Conservation (phyloP, 1,284 basidiomycete species). For the Pseudomicrostroma phylloplanum region DNA sequence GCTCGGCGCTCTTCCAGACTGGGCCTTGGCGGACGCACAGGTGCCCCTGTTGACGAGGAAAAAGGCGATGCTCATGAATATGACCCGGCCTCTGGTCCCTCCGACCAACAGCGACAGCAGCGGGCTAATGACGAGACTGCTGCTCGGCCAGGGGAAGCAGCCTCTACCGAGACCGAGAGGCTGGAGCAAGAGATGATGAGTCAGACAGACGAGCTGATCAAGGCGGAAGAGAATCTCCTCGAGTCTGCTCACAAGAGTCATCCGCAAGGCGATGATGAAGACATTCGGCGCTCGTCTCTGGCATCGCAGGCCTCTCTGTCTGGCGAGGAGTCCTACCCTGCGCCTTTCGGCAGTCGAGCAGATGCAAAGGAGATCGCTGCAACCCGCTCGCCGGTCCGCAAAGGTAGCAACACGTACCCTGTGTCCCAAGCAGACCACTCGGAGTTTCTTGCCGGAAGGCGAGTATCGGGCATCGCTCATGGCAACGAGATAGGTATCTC, state of each 20-base stretch:
- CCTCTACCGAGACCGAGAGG: conserved; percentile 16
- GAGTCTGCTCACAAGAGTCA: too few relatives aligned
- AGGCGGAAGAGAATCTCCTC: conserved; percentile 13
- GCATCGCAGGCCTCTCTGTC: background rate
- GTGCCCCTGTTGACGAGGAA: conserved; percentile 16
- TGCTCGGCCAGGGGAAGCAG: background rate
- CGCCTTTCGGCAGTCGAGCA: conserved; percentile 22
- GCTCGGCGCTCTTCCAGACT: conserved; percentile 10
- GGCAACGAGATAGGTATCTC: background rate
- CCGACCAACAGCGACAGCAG: conserved; percentile 16
- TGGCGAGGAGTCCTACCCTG: conserved; percentile 30
- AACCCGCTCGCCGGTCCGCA: background rate
- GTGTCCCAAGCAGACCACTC: conserved; percentile 4
- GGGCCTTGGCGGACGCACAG: background rate
- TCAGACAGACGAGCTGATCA: conserved; percentile 16
- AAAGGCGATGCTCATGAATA: conserved; percentile 14
- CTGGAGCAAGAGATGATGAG: conserved; percentile 19
- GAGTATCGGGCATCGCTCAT: background rate
- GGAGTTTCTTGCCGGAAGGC: conserved; percentile 1
- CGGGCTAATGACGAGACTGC: conserved; percentile 2
- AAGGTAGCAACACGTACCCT: background rate
- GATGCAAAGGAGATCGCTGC: background rate
- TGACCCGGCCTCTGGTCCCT: conserved; percentile 17
- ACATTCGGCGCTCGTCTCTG: too few relatives aligned
- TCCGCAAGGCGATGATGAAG: background rate